A percentile compares a stretch with the other conserved stretches of the same genome.
Conservation (phyloP, 1,284 basidiomycete genomes). For the Ustilago trichophora region DNA sequence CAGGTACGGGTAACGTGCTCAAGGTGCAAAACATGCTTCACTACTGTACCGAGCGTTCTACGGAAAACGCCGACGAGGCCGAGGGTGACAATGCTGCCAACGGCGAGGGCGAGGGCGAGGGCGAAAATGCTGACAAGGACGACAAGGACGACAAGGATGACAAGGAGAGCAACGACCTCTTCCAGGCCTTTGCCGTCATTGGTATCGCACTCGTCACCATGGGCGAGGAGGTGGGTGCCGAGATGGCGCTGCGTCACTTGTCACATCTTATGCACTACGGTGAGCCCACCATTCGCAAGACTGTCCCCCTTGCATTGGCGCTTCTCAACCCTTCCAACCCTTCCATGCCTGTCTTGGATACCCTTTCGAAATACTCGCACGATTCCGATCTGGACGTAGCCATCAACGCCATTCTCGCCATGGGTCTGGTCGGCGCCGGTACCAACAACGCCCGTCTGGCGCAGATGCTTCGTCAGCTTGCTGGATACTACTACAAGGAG, state of each 20-base stretch:
- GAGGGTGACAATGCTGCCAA: conserved; percentile 49
- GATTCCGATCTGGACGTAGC: conserved; percentile 97
- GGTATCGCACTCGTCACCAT: conserved; percentile 95
- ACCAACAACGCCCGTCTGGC: conserved; percentile 97
- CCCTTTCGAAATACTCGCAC: conserved; percentile 98
- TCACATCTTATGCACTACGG: conserved; percentile 87
- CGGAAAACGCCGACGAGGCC: conserved; percentile 64
- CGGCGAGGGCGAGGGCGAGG: conserved; percentile 20
- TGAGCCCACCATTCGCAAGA: conserved; percentile 88
- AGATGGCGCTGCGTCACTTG: conserved; percentile 73
- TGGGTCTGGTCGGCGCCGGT: conserved; percentile 97
- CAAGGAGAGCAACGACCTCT: conserved; percentile 77
- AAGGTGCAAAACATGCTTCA: conserved; percentile 93
- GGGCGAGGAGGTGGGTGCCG: conserved; percentile 97
- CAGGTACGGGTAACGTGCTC: conserved; percentile 93
- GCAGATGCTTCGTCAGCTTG: conserved; percentile 95
- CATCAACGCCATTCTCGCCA: conserved; percentile 95
- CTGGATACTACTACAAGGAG: conserved; percentile 97
- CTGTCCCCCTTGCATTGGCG: conserved; percentile 94
- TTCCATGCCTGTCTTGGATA: conserved; percentile 93
- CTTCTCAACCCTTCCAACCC: conserved; percentile 96
- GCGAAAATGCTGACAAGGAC: too few species aligned
- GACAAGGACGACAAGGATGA: conserved; percentile 67
- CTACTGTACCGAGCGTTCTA: conserved; percentile 89
- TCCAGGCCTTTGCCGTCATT: conserved; percentile 92